Evolutionary conservation across 352 stramenopile species (phyloP).

Genomic region (Globisporangium heterothallicum): DNA sequence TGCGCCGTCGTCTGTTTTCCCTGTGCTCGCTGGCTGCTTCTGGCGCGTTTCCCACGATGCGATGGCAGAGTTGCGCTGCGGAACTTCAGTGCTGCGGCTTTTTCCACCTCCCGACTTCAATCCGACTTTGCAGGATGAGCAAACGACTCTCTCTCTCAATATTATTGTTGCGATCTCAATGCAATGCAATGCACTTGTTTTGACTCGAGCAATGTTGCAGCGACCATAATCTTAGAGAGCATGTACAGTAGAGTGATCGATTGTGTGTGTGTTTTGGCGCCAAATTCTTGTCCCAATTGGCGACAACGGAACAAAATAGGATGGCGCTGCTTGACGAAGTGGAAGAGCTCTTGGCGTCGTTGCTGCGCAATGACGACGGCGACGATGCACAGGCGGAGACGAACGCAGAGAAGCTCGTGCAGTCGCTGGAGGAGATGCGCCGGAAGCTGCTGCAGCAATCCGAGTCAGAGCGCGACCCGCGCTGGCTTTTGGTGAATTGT

Average conservation of each 20-base stretch:
- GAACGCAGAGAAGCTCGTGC: neutral
- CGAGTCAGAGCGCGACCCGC: slow-evolving; percentile 4
- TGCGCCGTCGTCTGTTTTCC: neutral
- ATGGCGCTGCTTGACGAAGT: neutral
- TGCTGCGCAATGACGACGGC: neutral
- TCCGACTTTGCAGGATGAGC: too few relatives aligned
- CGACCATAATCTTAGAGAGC: neutral
- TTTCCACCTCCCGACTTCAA: too few relatives aligned
- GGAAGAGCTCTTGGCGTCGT: neutral
- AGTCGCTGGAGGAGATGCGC: neutral
- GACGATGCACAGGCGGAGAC: neutral
- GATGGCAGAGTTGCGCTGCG: too few relatives aligned
- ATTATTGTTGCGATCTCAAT: too few relatives aligned
- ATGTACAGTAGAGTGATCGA: too few relatives aligned
- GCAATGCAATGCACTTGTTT: neutral
- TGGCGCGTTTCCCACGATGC: too few relatives aligned
- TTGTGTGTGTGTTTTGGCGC: too few relatives aligned
- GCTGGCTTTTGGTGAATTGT: slow-evolving; percentile 12
- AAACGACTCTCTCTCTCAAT: too few relatives aligned
- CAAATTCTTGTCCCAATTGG: too few relatives aligned
- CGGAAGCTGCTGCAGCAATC: neutral
- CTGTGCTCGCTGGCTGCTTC: too few relatives aligned
- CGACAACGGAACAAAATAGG: neutral
- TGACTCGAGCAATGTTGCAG: neutral
- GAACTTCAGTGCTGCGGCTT: too few relatives aligned